These are phyloP conservation scores for Hypholoma fasciculare DNA, from an alignment of 768 basidiomycete species.

Conservation along the genomic window DNA sequence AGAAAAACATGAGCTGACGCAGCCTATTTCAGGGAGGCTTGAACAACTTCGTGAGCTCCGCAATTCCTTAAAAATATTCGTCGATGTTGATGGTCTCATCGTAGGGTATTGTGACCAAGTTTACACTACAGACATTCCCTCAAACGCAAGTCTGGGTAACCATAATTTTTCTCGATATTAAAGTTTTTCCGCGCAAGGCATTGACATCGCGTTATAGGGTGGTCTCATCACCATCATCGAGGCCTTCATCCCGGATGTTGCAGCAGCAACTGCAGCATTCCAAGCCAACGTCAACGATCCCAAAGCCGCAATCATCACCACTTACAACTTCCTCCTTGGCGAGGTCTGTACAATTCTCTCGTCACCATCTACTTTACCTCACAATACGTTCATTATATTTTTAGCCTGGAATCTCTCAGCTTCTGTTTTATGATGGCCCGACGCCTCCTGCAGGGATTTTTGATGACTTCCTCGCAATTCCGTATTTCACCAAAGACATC, in stretches of 20 bases:
- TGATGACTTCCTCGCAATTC: slow-evolving; percentile 50
- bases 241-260: slow-evolving; percentile 21
- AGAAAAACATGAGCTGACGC: neutral
- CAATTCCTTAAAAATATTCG: neutral
- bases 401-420: slow-evolving; percentile 23
- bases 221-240: slow-evolving; percentile 40
- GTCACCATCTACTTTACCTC: neutral
- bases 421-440: slow-evolving; percentile 64
- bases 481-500: slow-evolving; percentile 35
- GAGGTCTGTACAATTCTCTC: slow-evolving; percentile 26
- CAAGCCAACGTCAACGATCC: slow-evolving; percentile 43
- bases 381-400: neutral
- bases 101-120: slow-evolving; percentile 58
- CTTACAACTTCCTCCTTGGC: slow-evolving; percentile 38
- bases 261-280: slow-evolving; percentile 41
- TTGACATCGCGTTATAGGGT: slow-evolving; percentile 34
- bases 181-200: neutral
- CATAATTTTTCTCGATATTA: neutral
- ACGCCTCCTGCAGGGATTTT: slow-evolving; percentile 48
- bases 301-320: slow-evolving; percentile 49
- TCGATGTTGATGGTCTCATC: neutral
- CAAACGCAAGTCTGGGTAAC: slow-evolving; percentile 64
- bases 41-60: slow-evolving; percentile 51
- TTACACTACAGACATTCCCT: slow-evolving; percentile 52
- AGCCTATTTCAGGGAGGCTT: slow-evolving; percentile 37